phyloP scores from a whole-genome alignment of 73 alveolate species.

The Paramecium primaurelia region DNA sequence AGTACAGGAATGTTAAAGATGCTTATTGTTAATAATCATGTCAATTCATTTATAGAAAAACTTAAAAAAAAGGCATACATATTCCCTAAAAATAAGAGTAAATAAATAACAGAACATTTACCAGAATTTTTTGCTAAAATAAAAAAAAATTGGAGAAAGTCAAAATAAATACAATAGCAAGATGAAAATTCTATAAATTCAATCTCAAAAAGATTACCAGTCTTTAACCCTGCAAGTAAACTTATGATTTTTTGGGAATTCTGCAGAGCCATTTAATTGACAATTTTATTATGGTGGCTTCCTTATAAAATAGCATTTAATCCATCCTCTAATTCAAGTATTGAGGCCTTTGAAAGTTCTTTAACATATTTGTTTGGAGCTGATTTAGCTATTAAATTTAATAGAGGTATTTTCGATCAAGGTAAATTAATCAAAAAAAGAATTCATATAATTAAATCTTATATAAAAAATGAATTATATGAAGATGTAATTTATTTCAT shows the following conservation, averaged over 20 bases:
- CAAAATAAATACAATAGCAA: background rate
- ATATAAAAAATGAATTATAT: background rate
- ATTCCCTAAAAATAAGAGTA: background rate
- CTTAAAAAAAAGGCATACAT: background rate
- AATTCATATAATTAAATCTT: background rate
- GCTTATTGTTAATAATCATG: background rate
- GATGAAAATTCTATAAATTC: background rate
- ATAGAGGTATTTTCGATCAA: conserved; percentile 5
- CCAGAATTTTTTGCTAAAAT: background rate
- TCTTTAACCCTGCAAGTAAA: background rate
- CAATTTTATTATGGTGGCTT: background rate
- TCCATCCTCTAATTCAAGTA: background rate
- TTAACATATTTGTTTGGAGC: background rate
- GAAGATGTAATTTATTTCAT: background rate
- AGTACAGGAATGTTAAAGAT: background rate
- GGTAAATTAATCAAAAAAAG: background rate
- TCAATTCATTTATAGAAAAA: background rate
- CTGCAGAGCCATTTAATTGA: background rate
- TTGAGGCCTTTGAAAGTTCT: background rate
- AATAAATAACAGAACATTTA: background rate
- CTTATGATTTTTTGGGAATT: background rate
- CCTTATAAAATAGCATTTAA: conserved; percentile 24
- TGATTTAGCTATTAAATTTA: background rate
- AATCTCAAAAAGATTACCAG: background rate
- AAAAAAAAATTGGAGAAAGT: background rate